Evolutionary conservation across 2,329 filamentous ascomycete genomes (phyloP).

Genomic region (Phialophora chinensis): DNA sequence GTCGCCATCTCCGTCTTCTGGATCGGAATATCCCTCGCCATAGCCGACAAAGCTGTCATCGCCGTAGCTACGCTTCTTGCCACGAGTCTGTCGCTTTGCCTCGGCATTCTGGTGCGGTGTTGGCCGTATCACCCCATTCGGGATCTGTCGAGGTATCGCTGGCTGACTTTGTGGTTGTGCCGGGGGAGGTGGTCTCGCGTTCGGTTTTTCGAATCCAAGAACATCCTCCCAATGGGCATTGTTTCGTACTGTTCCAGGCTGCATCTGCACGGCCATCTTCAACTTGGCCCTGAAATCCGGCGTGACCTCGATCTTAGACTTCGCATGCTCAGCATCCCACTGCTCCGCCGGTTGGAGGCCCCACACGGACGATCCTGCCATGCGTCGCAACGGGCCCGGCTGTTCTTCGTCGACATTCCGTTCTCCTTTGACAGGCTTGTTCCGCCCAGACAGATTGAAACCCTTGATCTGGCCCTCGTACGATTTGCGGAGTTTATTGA

Average conservation of each 20-base stretch:
- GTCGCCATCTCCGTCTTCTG: slow-evolving; percentile 52
- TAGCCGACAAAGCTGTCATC: slow-evolving; percentile 60
- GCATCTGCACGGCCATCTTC: slow-evolving; percentile 55
- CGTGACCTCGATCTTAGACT: slow-evolving; percentile 53
- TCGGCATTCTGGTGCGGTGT: slow-evolving; percentile 43
- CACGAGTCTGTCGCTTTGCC: slow-evolving; percentile 52
- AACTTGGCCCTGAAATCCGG: slow-evolving; percentile 50
- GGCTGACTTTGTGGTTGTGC: slow-evolving; percentile 20
- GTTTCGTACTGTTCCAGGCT: slow-evolving; percentile 53
- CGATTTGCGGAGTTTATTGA: slow-evolving; percentile 65
- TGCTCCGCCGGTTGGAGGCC: slow-evolving; percentile 57
- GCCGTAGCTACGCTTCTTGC: slow-evolving; percentile 57
- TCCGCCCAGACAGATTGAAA: slow-evolving; percentile 54
- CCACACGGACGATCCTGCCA: slow-evolving; percentile 45
- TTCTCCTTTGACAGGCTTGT: slow-evolving; percentile 55
- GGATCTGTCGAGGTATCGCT: slow-evolving; percentile 38
- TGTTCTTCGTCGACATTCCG: slow-evolving; percentile 37
- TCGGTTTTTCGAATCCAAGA: slow-evolving; percentile 54
- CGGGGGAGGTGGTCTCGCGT: slow-evolving; percentile 37
- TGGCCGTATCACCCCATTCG: slow-evolving; percentile 33
- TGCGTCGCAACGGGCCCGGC: slow-evolving; percentile 45
- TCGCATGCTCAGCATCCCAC: slow-evolving; percentile 57
- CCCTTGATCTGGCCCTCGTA: slow-evolving; percentile 59
- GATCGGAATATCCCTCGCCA: slow-evolving; percentile 57
- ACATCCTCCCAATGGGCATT: slow-evolving; percentile 57